phyloP scores from a whole-genome alignment of 2,329 filamentous ascomycete species.

The Trichoderma cornu-damae region DNA sequence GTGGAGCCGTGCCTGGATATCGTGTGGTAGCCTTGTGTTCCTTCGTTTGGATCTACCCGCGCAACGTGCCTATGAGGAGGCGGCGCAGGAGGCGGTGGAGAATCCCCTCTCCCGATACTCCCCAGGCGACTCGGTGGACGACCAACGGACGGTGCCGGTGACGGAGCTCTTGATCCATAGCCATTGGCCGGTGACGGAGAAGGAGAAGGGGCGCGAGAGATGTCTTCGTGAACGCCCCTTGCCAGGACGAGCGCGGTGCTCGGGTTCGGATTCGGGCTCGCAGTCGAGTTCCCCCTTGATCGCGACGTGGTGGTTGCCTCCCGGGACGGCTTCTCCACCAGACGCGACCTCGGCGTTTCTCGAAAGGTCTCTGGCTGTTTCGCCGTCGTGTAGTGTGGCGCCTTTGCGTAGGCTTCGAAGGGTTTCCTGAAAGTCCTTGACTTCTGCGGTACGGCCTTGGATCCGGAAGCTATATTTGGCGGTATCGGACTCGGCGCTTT shows the following conservation, averaged over 20 bases:
- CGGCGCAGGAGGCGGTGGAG: conserved; percentile 75
- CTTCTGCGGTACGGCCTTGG: conserved; percentile 53
- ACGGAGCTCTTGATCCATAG: conserved; percentile 33
- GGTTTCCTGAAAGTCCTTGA: conserved; percentile 61
- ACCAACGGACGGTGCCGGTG: conserved; percentile 23
- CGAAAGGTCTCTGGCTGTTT: conserved; percentile 56
- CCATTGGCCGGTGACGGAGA: conserved; percentile 26
- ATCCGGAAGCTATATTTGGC: conserved; percentile 49
- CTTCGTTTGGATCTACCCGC: conserved; percentile 24
- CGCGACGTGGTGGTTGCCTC: conserved; percentile 24
- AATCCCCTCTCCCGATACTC: conserved; percentile 41
- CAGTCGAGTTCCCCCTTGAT: conserved; percentile 20
- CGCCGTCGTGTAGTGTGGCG: conserved; percentile 60
- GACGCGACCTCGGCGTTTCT: conserved; percentile 40
- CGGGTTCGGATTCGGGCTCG: conserved; percentile 19
- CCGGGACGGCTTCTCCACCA: conserved; percentile 25
- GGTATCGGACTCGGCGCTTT: conserved; percentile 57
- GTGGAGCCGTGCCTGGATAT: conserved; percentile 33
- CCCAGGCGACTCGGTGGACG: conserved; percentile 25
- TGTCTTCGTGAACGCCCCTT: conserved; percentile 22
- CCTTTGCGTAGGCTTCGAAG: conserved; percentile 62
- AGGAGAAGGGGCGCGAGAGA: conserved; percentile 20
- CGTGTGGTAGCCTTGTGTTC: conserved; percentile 11
- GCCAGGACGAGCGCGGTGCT: conserved; percentile 29
- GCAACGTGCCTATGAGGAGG: conserved; percentile 70